These are phyloP conservation scores for Akanthomyces muscarius DNA, from an alignment of 2,329 filamentous ascomycete species.

Conservation along the genomic window DNA sequence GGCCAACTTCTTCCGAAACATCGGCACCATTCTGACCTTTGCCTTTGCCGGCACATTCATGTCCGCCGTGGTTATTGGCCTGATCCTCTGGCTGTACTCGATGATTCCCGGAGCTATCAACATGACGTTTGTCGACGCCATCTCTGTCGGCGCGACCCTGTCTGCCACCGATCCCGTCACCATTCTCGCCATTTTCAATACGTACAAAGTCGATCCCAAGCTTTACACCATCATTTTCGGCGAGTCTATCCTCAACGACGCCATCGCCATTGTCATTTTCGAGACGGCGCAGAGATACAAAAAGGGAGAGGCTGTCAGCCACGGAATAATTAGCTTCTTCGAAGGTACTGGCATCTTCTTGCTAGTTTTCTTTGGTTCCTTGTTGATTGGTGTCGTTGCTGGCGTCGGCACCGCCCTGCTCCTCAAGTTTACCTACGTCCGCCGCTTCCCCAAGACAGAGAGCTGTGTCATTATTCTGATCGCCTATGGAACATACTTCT, in stretches of 20 bases:
- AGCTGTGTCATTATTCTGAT: conserved; percentile 92
- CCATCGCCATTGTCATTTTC: conserved; percentile 96
- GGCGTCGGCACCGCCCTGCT: conserved; percentile 83
- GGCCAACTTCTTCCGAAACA: conserved; percentile 98
- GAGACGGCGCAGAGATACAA: conserved; percentile 95
- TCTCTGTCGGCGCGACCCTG: conserved; percentile 91
- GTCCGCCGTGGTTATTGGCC: conserved; percentile 87
- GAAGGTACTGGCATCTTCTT: conserved; percentile 94
- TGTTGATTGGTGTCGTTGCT: conserved; percentile 82
- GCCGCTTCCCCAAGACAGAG: conserved; percentile 92
- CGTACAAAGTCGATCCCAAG: conserved; percentile 98
- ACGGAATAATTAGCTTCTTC: conserved; percentile 78
- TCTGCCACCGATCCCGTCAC: conserved; percentile 97
- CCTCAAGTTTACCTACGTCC: conserved; percentile 91
- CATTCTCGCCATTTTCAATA: conserved; percentile 97
- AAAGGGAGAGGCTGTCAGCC: conserved; percentile 64
- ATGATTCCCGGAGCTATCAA: conserved; percentile 77
- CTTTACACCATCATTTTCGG: conserved; percentile 98
- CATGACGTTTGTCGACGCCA: conserved; percentile 90
- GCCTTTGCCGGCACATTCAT: conserved; percentile 97
- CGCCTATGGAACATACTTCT: conserved; percentile 95
- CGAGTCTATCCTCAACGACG: conserved; percentile 96
- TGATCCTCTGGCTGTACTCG: conserved; percentile 86
- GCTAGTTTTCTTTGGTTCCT: conserved; percentile 89
- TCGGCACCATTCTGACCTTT: conserved; percentile 94